Evolutionary conservation across 2,329 filamentous ascomycete genomes (phyloP), one percentile per base, ranked within the genome.

Genomic region (Fusarium austroafricanum): DNA sequence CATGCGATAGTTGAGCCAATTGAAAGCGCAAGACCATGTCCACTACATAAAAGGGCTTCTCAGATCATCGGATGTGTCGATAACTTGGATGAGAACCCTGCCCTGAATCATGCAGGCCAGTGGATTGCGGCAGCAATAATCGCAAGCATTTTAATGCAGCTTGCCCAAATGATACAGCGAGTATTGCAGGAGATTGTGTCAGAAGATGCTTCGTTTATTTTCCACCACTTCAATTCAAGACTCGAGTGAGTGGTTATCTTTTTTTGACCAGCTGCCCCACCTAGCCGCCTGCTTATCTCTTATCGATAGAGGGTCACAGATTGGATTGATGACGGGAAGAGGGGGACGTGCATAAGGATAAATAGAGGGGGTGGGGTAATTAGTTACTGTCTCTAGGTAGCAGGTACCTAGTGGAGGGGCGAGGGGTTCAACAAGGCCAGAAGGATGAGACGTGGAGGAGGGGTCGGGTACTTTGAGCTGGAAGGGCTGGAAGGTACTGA

Each of bases 221-320:
- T 50, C 29, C 17, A 20, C 26, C 42, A 21, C 23, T 15, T 42
- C 10, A 39, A 29, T 21, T 33, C 14, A 57, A 47, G 21, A 23
- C 20, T 35, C 21, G 6, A 31, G 28, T 57, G 6, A 31, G 28
- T 57, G 51, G 43, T 50, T 51, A 44, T 63, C 38, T 63, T 63
- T 63, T 59, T 65, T 28, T 64, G 35, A n/a, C 42, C 9, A 26
- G 35, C 10, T 42, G 8, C 42, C 15, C 33, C 33, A 46, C 31
- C 6, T 17, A 29, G 58, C 28, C 43, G 44, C 38, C 29, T 43
- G 15, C 23, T 52, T 52, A 55, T 67, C 26, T 49, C 23, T 70
- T 69, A 70, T 69, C 66, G 66, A 70, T 69, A 67, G 46, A 62
- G 46, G 45, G 66, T 70, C 67, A 69, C 66, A 66, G 51, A 66